phyloP scores from a whole-genome alignment of 371 early-diverging fungal genomes.

The Blyttiomyces sp. region DNA sequence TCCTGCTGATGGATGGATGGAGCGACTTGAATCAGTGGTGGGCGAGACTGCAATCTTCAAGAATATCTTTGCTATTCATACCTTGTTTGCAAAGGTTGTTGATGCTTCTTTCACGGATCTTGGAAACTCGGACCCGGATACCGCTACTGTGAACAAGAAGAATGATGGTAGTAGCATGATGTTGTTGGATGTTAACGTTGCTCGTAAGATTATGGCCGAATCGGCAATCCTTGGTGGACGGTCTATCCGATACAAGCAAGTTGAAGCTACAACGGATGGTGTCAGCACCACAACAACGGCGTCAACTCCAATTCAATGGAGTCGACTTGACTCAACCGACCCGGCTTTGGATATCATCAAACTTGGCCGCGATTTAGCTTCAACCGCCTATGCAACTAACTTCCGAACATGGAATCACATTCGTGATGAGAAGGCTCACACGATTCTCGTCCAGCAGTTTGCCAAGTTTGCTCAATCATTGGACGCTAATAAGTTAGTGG shows the following conservation, averaged over 20 bases:
- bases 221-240: neutral
- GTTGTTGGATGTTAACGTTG: neutral
- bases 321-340: neutral
- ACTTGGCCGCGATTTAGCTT: neutral
- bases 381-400: neutral
- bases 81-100: neutral
- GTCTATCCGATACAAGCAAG: conserved; percentile 3
- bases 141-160: too few relatives aligned
- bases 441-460: neutral
- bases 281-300: neutral
- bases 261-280: neutral
- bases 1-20: neutral
- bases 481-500: neutral
- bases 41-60: neutral
- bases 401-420: conserved; percentile 1
- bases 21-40: neutral
- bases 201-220: neutral
- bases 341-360: neutral
- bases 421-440: neutral
- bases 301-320: neutral
- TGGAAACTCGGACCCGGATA: neutral
- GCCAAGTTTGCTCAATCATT: neutral
- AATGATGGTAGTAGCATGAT: neutral
- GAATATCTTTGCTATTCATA: neutral
- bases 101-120: neutral